These are phyloP conservation scores for Leucoagaricus sp. DNA, from an alignment of 1,284 basidiomycete species.

Conservation along the genomic window DNA sequence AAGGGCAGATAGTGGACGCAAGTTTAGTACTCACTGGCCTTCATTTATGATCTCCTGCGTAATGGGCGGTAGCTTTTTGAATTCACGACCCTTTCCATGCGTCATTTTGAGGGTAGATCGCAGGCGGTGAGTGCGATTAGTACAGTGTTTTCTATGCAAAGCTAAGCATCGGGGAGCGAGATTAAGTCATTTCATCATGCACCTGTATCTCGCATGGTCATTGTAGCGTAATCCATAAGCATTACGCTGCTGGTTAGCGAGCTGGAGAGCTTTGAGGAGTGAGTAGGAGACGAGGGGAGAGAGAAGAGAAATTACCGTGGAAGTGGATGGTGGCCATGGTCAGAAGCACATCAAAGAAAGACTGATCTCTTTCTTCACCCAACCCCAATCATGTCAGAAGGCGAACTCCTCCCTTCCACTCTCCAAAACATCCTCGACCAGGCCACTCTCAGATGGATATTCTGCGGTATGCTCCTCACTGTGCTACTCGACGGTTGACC, in stretches of 20 bases:
- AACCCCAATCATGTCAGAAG: conserved; percentile 38
- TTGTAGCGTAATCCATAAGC: conserved; percentile 91
- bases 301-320: conserved; percentile 14
- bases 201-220: conserved; percentile 86
- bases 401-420: conserved; percentile 71
- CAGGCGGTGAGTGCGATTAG: conserved; percentile 87
- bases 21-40: conserved; percentile 66
- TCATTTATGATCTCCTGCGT: conserved; percentile 69
- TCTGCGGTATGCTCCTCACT: conserved; percentile 71
- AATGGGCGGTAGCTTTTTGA: conserved; percentile 77
- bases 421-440: conserved; percentile 92
- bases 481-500: conserved; percentile 15
- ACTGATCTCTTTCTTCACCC: conserved; percentile 13
- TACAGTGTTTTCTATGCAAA: conserved; percentile 78
- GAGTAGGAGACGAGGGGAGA: neutral
- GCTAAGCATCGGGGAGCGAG: neutral
- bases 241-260: conserved; percentile 87
- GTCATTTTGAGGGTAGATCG: conserved; percentile 83
- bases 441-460: conserved; percentile 91
- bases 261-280: conserved; percentile 62
- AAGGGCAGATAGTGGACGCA: conserved; percentile 2
- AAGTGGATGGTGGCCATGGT: conserved; percentile 20
- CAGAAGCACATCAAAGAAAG: conserved; percentile 17
- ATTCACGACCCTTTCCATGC: conserved; percentile 87
- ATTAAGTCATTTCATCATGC: conserved; percentile 18